These are phyloP conservation scores for Saccharomyces hybrid DNA, from an alignment of 1,139 yeast genomes.

Conservation along the genomic window DNA sequence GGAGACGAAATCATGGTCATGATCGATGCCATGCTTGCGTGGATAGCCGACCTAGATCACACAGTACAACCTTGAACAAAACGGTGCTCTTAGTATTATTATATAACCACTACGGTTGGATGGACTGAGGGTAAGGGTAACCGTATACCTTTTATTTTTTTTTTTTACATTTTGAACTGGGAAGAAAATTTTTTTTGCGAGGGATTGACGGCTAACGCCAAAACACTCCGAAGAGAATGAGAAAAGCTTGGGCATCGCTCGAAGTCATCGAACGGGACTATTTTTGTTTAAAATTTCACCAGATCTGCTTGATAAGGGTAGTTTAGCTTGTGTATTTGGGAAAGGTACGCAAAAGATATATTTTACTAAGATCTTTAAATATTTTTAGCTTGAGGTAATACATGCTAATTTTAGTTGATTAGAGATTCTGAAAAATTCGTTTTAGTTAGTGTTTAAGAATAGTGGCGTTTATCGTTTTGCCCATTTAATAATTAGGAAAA, in stretches of 20 bases:
- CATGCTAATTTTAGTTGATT: not conserved
- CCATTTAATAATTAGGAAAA: not conserved
- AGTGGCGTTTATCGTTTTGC: not conserved
- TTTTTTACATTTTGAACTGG: not conserved
- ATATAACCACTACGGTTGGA: not conserved
- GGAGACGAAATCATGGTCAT: constrained; percentile 18
- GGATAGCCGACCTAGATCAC: constrained; percentile 14
- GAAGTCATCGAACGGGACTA: constrained; percentile 1
- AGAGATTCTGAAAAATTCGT: not conserved
- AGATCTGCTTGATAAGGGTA: not conserved
- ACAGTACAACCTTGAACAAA: not conserved
- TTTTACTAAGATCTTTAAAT: not conserved
- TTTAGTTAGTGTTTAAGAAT: not conserved
- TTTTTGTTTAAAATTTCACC: not conserved
- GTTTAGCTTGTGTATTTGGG: not conserved
- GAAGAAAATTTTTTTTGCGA: not conserved
- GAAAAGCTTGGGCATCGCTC: constrained; percentile 1
- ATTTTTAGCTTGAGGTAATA: not conserved
- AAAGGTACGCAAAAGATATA: not conserved
- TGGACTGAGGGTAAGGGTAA: not conserved
- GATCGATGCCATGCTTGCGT: constrained; percentile 22
- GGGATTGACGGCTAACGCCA: constrained; percentile 1
- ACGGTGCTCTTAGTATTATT: not conserved
- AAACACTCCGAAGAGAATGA: not conserved
- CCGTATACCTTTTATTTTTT: not conserved